Base-by-base conservation (phyloP, 768 basidiomycete genomes). In the Fomitopsis serialis region DNA sequence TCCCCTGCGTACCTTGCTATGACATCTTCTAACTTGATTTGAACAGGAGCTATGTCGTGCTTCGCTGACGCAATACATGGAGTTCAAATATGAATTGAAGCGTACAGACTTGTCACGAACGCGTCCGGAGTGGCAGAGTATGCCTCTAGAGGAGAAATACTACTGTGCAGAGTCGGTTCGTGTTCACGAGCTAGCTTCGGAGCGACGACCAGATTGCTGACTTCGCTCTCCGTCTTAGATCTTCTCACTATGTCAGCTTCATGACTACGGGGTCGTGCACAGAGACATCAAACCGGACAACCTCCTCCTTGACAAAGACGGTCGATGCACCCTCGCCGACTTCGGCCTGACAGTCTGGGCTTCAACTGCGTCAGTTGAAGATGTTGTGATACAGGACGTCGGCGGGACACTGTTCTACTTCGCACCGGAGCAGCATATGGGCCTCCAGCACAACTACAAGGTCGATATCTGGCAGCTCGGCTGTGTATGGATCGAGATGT, bases 391-490 rank as follows among this genome's bases (percentile, higher is more conserved):
- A 2, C 11, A 23, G 17, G 45, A 32, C 22, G 13, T 29, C 29
- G 8, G 36, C 37, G 74, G 76, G 32, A 76, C 75, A 42, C 70
- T 71, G n/a, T 70, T 69, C 52, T 78, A 74, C 69, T 74, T 74
- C 70, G 71, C 76, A 3, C 76, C 75, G 2, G 76, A 77, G 59
- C 54, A 63, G 69, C 48, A 22, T 29, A 13, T 22, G 8, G 58
- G 65, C 57, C 17, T 15, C 58, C 70, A 72, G 48, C 76, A 76
- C 58, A 69, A 70, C 17, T 72, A 71, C 42, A 68, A 67, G 52
- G 73, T 70, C 17, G 77, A 78, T 52, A 66, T 74, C 32, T 78
- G 72, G 73, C 66, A 68, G 10, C 62, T 74, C 27, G 76, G 74
- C 15, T 71, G 77, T 55, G 70, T 77, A 61, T 42, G 63, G 21